Base-by-base conservation (phyloP, 139 green algal genomes). In the Tetraselmis chui region DNA sequence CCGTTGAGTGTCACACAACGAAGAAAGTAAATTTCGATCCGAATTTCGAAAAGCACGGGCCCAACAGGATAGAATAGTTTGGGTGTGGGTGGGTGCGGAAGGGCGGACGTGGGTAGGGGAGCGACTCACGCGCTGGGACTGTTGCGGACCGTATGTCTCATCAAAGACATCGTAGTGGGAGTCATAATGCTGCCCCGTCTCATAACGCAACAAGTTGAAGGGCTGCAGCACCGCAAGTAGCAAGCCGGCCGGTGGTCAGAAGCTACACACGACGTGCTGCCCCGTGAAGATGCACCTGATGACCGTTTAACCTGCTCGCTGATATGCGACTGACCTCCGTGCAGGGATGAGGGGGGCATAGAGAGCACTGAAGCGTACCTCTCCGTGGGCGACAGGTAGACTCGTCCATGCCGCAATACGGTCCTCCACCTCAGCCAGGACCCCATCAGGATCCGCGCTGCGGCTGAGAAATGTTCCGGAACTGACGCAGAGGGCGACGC, bases 61-160 rank as follows among this genome's bases (percentile, higher is more conserved):
- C n/a, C n/a, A n/a, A n/a, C n/a, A n/a, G n/a, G n/a, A n/a, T n/a
- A n/a, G n/a, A n/a, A n/a, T n/a, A n/a, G n/a, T n/a, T n/a, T n/a
- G n/a, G n/a, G n/a, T n/a, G n/a, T n/a, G n/a, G n/a, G n/a, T n/a
- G n/a, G n/a, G n/a, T n/a, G n/a, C n/a, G n/a, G 27, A 23, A 22
- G 27, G 75, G 28, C 23, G 24, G 45, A 18, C 11, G 45, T 5
- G 45, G 45, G 45, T 5, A 18, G 45, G 45, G 45, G 45, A 18
- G 45, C 11, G 5, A 18, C 45, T 67, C 45, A 67, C 45, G 11
- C 45, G 45, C 45, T 67, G 45, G 11, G 83, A 93, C 28, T 77
- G 59, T 86, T 96, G 92, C 1, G 91, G 91, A 0, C 92, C 93
- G 84, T 94, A 96, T 29, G 89, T 85, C 83, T 95, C 81, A 26